phyloP scores from a whole-genome alignment of 1,284 basidiomycete genomes.

The Bondarzewia mesenterica region DNA sequence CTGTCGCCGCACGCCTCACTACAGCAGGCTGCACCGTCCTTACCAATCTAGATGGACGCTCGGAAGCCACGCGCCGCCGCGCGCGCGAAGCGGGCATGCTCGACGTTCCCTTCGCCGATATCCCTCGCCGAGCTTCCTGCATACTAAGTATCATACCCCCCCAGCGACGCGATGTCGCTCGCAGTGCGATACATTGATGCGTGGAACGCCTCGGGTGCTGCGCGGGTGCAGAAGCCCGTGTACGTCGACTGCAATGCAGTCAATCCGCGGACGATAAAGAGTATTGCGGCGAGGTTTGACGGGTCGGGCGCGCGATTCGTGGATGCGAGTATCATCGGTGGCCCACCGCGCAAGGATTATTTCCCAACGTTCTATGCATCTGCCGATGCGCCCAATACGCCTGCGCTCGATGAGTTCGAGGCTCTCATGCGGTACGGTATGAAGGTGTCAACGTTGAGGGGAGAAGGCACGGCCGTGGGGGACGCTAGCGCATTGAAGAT shows the following conservation, averaged over 20 bases:
- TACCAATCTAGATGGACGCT: slow-evolving; percentile 43
- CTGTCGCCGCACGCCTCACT: slow-evolving; percentile 33
- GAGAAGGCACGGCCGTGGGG: slow-evolving; percentile 40
- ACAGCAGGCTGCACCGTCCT: slow-evolving; percentile 38
- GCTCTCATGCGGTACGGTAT: slow-evolving; percentile 34
- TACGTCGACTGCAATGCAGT: slow-evolving; percentile 60
- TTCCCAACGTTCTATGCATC: slow-evolving; percentile 51
- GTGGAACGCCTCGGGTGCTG: slow-evolving; percentile 9
- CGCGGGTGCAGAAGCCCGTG: slow-evolving; percentile 16
- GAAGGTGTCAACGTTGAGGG: slow-evolving; percentile 35
- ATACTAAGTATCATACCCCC: slow-evolving; percentile 53
- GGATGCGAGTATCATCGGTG: slow-evolving; percentile 53
- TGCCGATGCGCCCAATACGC: slow-evolving; percentile 25
- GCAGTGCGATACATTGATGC: slow-evolving; percentile 34
- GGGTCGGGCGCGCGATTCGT: slow-evolving; percentile 35
- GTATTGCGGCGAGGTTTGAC: slow-evolving; percentile 37
- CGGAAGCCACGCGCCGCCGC: slow-evolving; percentile 34
- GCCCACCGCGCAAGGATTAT: slow-evolving; percentile 38
- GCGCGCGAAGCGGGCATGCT: slow-evolving; percentile 47
- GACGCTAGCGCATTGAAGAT: slow-evolving; percentile 58
- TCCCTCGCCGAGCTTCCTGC: slow-evolving; percentile 34
- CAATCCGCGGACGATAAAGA: slow-evolving; percentile 40
- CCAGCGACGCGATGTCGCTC: slow-evolving; percentile 41
- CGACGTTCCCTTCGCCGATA: slow-evolving; percentile 36
- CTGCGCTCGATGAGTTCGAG: slow-evolving; percentile 34